Evolutionary conservation across 495 filamentous ascomycete species (phyloP), one percentile per base, ranked within the genome.

Genomic region (Tetracladium marchalianum): DNA sequence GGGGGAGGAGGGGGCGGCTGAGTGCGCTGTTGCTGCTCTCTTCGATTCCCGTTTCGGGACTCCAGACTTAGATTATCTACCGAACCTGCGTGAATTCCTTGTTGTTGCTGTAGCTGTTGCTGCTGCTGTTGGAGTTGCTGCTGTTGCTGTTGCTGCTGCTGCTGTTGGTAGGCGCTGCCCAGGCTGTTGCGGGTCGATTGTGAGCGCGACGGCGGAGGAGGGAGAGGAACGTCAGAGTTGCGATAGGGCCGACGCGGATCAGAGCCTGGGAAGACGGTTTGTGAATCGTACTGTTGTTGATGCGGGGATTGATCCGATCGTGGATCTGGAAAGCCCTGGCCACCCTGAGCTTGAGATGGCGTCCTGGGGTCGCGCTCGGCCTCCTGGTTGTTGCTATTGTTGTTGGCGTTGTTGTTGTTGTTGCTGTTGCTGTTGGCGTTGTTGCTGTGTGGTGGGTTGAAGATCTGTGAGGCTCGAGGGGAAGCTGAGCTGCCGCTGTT

Each of bases 61-160:
- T 38, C 13, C n/a, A 18, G 35, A 38, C 35, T 13, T 38, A 18
- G 8, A 15, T 18, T 13, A 38, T 38, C 35, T 7, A 27, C 31
- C 13, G 22, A 31, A 5, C 35, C 41, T 1, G 11, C 6, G 39
- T 39, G 15, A 22, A 16, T 36, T 34, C 35, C 41, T 36, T 32
- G 6, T 41, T 44, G 41, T 9, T 57, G 61, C 11, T 62, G 63
- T 19, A 41, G 45, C 11, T 56, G 60, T 10, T 61, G 56, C 4
- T 2, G 50, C 19, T 61, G 54, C 44, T 33, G 54, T 12, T 39
- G 54, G 51, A 33, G 55, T 49, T 39, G 54, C 58, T 47, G 57
- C 5, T 34, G 17, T 56, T 55, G 27, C 46, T 31, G 37, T 50
- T 53, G 41, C 32, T 40, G 49, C 34, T 37, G 50, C 41, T 56